phyloP scores from a whole-genome alignment of 352 stramenopile species.

The Globisporangium mamillatum region DNA sequence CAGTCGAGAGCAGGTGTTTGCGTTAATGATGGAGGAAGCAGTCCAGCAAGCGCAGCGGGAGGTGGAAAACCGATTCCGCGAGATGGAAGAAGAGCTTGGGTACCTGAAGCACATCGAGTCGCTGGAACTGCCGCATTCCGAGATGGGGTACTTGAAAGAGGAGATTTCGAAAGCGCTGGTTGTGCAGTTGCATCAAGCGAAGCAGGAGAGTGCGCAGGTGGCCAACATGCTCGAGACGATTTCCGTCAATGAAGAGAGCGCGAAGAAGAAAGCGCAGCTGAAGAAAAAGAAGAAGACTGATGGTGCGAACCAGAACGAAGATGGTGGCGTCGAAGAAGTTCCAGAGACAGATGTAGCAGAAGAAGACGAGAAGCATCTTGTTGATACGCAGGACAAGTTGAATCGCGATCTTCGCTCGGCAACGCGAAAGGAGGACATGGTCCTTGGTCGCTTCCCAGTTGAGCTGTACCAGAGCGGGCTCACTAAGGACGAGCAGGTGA shows the following conservation, averaged over 20 bases:
- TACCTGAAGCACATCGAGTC: constrained; percentile 53
- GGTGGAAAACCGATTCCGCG: constrained; percentile 77
- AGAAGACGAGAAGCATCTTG: constrained; percentile 53
- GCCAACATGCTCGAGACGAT: constrained; percentile 52
- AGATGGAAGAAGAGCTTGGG: constrained; percentile 85
- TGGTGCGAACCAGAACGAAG: constrained; percentile 10
- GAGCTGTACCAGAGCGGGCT: constrained; percentile 66
- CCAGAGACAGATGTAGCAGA: constrained; percentile 34
- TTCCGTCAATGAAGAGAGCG: constrained; percentile 48
- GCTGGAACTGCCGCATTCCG: constrained; percentile 37
- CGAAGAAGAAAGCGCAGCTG: constrained; percentile 37
- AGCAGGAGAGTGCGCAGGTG: constrained; percentile 48
- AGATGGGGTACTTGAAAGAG: constrained; percentile 55
- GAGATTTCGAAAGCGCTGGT: constrained; percentile 71
- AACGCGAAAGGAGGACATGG: constrained; percentile 56
- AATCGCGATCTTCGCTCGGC: constrained; percentile 26
- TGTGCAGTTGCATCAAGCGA: constrained; percentile 49
- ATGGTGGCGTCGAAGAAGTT: constrained; percentile 21
- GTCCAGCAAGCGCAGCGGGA: constrained; percentile 77
- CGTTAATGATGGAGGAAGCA: constrained; percentile 80
- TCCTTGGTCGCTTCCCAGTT: constrained; percentile 56
- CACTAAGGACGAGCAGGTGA: constrained; percentile 51
- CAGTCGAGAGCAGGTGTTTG: constrained; percentile 74
- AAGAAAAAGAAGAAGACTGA: constrained; percentile 30
- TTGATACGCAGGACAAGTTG: constrained; percentile 34